phyloP scores from a whole-genome alignment of 2,329 filamentous ascomycete species.

The Colletotrichum zoysiae region DNA sequence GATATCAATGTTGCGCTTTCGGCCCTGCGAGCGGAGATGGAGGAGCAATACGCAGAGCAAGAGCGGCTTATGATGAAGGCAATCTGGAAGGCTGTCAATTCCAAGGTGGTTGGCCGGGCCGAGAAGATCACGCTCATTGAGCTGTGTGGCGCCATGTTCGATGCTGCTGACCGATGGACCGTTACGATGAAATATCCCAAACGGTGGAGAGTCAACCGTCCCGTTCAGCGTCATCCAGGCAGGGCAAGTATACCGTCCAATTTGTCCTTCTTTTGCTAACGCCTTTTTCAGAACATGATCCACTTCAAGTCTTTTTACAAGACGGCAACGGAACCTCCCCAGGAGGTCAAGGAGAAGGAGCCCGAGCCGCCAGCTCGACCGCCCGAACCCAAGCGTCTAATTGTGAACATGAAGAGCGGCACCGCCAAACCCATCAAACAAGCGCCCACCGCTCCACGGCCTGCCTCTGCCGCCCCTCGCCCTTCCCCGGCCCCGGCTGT shows the following conservation, averaged over 20 bases:
- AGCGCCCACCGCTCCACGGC: slow-evolving; percentile 22
- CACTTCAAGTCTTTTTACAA: slow-evolving; percentile 56
- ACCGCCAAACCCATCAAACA: slow-evolving; percentile 55
- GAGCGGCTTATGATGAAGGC: slow-evolving; percentile 56
- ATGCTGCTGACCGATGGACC: slow-evolving; percentile 58
- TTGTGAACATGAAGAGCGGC: slow-evolving; percentile 48
- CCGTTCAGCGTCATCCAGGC: slow-evolving; percentile 51
- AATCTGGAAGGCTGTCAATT: slow-evolving; percentile 59
- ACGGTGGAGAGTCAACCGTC: slow-evolving; percentile 55
- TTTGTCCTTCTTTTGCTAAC: slow-evolving; percentile 36
- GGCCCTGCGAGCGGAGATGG: slow-evolving; percentile 59
- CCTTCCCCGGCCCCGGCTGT: slow-evolving; percentile 21
- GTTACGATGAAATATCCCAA: slow-evolving; percentile 57
- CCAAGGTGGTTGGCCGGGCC: slow-evolving; percentile 53
- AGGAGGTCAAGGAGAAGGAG: slow-evolving; percentile 29
- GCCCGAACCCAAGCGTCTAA: slow-evolving; percentile 48
- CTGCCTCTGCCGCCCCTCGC: slow-evolving; percentile 22
- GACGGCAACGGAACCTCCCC: slow-evolving; percentile 44
- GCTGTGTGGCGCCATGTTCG: slow-evolving; percentile 62
- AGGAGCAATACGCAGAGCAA: slow-evolving; percentile 55
- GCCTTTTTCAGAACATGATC: slow-evolving; percentile 49
- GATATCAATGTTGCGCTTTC: slow-evolving; percentile 69
- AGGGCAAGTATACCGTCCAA: slow-evolving; percentile 48
- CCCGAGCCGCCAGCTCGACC: slow-evolving; percentile 42
- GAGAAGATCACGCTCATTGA: slow-evolving; percentile 59